Base-by-base conservation (phyloP, 176 grass and related monocot species). In the Aegilops tauschii region DNA sequence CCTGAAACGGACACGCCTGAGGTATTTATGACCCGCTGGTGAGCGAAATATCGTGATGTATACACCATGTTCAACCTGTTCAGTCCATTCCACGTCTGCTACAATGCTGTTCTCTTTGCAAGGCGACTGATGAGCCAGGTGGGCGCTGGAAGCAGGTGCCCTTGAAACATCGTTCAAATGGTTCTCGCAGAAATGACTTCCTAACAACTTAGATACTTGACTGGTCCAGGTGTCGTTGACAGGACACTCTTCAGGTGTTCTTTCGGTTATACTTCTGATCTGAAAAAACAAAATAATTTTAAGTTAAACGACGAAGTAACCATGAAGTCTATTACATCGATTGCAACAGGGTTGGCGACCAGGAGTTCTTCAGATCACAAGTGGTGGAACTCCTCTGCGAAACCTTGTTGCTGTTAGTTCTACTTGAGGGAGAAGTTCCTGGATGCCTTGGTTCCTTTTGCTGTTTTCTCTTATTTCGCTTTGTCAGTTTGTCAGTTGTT, bases 31-130 rank as follows among this genome's bases (percentile, higher is more conserved):
- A n/a, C 92, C 86, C 36, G 86, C 81, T 68, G 85, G 87, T 14
- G 83, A 85, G 68, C 76, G 80, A 59, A 87, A 84, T 21, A 94
- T 52, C 7, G 95, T 92, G 56, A 94, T 90, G 90, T 92, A 91
- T 80, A 97, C 83, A 21, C 92, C 92, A 12, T 49, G 81, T 81
- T 97, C 92, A 81, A 94, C 86, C 74, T 94, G 88, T 76, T 97
- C 92, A 16, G 89, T 82, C 80, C 83, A 91, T 87, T 97, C 90
- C 14, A 63, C 69, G n/a, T 94, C 85, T 67, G 58, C 65, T 40
- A 62, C 66, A 62, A n/a, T 80, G 50, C 66, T 73, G 58, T 86
- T 83, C 62, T 73, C 85, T n/a, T 88, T 90, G 87, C 69, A 69
- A 7, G 82, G 45, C 34, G 52, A 76, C 29, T 29, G 29, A 79